Evolutionary conservation across 805 yeast genomes (phyloP), one percentile per base, ranked within the genome.

Genomic region (Hemisphaericaspora nanyangensis): DNA sequence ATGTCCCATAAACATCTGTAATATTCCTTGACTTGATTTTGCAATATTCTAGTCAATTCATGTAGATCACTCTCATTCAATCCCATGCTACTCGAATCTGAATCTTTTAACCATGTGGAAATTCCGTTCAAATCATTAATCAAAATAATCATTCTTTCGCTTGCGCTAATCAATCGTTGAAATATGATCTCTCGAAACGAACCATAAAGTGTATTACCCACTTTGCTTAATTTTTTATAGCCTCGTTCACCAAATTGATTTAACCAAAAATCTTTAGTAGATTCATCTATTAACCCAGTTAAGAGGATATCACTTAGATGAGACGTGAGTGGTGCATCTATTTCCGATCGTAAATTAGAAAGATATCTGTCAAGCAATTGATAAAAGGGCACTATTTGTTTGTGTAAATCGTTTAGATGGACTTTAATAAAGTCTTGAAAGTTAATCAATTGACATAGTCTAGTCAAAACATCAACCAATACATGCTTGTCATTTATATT

Each of bases 181-280:
- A 75, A 73, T 1, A 77, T 46, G 0, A 64, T 55, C 39, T 76
- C 72, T 38, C 79, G 60, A 0, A 74, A 58, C 32, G 61, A 61
- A 31, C 80, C 82, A 50, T 74, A 81, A 11, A 73, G 63, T 1
- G 67, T 56, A 26, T 67, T 70, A 0, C 84, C 82, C 13, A 71
- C 37, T 37, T 68, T 71, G 2, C 61, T 59, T 75, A 87, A 75
- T 46, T 76, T 66, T 44, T 74, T 76, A 15, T 76, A 54, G 20
- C 85, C 85, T 44, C 84, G 63, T 44, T 82, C 88, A 0, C 86
- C 89, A 25, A 84, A 61, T 34, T 79, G 77, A 47, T 81, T 80
- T 17, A 76, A 69, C 51, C 85, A 61, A 79, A 80, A 84, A 40
- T 77, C 79, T 42, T 69, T 71, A 2, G 77, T 60, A 1, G 66